phyloP scores from a whole-genome alignment of 2,329 filamentous ascomycete genomes.

The Penicillium paneum region DNA sequence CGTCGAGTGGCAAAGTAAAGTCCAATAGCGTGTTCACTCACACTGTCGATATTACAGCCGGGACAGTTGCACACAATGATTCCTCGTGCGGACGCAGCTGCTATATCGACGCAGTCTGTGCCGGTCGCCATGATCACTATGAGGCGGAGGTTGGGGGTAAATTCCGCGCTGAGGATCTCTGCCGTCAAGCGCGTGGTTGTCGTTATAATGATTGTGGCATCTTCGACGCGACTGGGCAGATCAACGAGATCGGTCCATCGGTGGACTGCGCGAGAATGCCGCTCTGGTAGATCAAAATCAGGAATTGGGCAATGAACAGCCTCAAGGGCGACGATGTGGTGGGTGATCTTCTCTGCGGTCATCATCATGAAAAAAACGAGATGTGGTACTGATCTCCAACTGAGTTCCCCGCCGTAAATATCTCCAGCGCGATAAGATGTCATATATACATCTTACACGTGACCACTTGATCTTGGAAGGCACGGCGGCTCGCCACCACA shows the following conservation, averaged over 20 bases:
- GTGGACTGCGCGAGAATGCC: slow-evolving; percentile 36
- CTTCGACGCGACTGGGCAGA: slow-evolving; percentile 37
- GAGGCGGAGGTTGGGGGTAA: slow-evolving; percentile 45
- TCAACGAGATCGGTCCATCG: slow-evolving; percentile 32
- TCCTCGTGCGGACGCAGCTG: slow-evolving; percentile 41
- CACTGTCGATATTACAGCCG: slow-evolving; percentile 47
- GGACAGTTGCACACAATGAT: slow-evolving; percentile 49
- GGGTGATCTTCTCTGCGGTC: slow-evolving; percentile 24
- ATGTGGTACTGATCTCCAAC: background rate
- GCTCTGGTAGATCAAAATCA: slow-evolving; percentile 44
- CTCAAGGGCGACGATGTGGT: slow-evolving; percentile 50
- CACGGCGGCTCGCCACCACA: too few relatives aligned
- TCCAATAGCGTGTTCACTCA: slow-evolving; percentile 51
- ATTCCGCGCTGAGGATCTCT: slow-evolving; percentile 38
- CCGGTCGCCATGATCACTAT: slow-evolving; percentile 49
- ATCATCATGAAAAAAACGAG: background rate
- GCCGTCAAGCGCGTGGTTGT: slow-evolving; percentile 31
- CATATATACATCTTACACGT: too few relatives aligned
- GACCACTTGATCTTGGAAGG: too few relatives aligned
- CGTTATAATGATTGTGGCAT: slow-evolving; percentile 49
- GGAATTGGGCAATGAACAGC: slow-evolving; percentile 42
- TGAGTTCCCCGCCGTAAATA: background rate
- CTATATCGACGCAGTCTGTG: slow-evolving; percentile 47
- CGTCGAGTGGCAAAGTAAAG: slow-evolving; percentile 50
- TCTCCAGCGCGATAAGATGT: background rate